A percentile compares a stretch with the other conserved stretches of the same genome.
These are phyloP conservation scores for Neopestalotiopsis sp. DNA, from an alignment of 2,329 filamentous ascomycete species.

Conservation along the genomic window DNA sequence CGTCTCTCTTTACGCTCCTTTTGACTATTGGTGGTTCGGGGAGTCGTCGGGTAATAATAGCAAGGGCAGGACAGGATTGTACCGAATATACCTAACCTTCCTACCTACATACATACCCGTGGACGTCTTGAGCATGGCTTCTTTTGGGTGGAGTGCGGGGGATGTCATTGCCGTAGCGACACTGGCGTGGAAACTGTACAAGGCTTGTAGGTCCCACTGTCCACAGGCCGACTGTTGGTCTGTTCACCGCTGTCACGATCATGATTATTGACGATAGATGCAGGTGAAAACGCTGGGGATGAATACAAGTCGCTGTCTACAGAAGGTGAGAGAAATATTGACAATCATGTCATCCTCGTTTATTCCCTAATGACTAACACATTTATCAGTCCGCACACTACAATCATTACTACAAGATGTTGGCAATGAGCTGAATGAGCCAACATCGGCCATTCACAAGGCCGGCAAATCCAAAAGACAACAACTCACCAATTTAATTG, in stretches of 20 bases:
- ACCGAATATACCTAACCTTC: neutral
- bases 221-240: no score
- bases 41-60: neutral
- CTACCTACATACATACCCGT: neutral
- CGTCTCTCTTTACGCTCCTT: neutral
- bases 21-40: neutral
- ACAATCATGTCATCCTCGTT: no score
- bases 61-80: neutral
- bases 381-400: neutral
- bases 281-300: conserved; percentile 4
- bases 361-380: neutral
- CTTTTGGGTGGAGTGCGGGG: conserved; percentile 13
- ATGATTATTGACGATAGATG: neutral
- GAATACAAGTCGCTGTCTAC: conserved; percentile 4
- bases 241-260: neutral
- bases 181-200: conserved; percentile 15
- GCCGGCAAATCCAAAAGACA: conserved; percentile 7
- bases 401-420: conserved; percentile 12
- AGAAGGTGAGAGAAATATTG: conserved; percentile 2
- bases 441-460: conserved; percentile 14
- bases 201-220: conserved; percentile 9
- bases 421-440: conserved; percentile 6
- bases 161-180: conserved; percentile 10
- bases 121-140: conserved; percentile 5
- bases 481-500: conserved; percentile 9